Evolutionary conservation across 2,329 filamentous ascomycete genomes (phyloP).

Genomic region (Ascochyta viciae-villosae): DNA sequence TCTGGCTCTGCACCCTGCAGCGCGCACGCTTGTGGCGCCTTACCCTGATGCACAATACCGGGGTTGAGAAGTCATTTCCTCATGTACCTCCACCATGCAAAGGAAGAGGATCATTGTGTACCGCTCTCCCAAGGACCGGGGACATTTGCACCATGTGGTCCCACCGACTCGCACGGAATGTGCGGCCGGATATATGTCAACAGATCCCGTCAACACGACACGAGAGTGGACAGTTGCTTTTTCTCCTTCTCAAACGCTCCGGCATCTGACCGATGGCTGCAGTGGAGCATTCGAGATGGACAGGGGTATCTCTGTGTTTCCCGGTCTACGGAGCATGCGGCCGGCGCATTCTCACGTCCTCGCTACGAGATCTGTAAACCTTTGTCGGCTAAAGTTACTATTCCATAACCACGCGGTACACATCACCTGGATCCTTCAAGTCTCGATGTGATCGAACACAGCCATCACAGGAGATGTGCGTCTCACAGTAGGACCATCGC

Average conservation of each 20-base stretch:
- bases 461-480: not conserved
- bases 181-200: constrained; percentile 17
- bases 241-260: constrained; percentile 1
- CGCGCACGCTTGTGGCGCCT: constrained; percentile 29
- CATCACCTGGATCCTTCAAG: not conserved
- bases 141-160: constrained; percentile 12
- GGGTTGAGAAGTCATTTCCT: constrained; percentile 21
- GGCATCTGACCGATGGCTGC: constrained; percentile 3
- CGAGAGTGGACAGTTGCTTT: constrained; percentile 4
- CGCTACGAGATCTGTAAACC: not conserved
- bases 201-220: constrained; percentile 4
- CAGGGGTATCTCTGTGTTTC: constrained; percentile 2
- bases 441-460: constrained; percentile 1
- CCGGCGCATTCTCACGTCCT: constrained; percentile 6
- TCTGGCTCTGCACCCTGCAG: constrained; percentile 13
- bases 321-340: constrained; percentile 5
- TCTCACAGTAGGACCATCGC: constrained; percentile 7
- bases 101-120: constrained; percentile 12
- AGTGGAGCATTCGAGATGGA: constrained; percentile 9
- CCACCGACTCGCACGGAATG: constrained; percentile 3
- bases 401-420: not conserved
- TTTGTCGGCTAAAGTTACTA: not conserved
- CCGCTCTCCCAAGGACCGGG: constrained; percentile 2
- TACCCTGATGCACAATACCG: constrained; percentile 20
- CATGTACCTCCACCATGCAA: constrained; percentile 15